Percentiles rank a stretch among this genome's conserved stretches.
Conservation (phyloP, 1,284 basidiomycete species). For the Baeospora myosura region DNA sequence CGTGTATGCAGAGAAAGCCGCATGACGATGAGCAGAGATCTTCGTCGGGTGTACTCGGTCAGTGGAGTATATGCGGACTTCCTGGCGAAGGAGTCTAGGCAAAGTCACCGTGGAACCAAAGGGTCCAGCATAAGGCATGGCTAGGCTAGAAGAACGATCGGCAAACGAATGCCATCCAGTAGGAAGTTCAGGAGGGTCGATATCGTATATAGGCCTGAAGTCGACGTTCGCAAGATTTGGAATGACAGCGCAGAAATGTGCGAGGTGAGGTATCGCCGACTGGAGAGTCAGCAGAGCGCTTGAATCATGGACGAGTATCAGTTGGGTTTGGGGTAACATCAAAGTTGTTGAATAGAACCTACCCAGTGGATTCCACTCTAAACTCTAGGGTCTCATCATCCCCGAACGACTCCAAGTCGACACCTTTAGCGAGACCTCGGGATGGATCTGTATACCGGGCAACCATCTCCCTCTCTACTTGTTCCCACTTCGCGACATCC, state of each 20-base stretch:
- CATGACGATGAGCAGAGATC: slow-evolving; percentile 58
- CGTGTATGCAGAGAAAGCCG: slow-evolving; percentile 64
- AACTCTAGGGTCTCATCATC: slow-evolving; percentile 41
- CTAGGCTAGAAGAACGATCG: slow-evolving; percentile 12
- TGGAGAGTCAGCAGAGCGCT: slow-evolving; percentile 69
- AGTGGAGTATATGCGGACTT: slow-evolving; percentile 46
- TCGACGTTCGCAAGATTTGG: slow-evolving; percentile 47
- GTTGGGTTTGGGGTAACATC: too few relatives aligned
- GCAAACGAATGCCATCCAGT: slow-evolving; percentile 54
- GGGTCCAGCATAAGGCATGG: slow-evolving; percentile 39
- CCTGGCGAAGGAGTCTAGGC: slow-evolving; percentile 45
- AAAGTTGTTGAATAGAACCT: too few relatives aligned
- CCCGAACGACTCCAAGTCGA: slow-evolving; percentile 18
- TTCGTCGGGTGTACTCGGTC: slow-evolving; percentile 43
- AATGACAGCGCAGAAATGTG: slow-evolving; percentile 69
- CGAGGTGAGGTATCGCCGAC: slow-evolving; percentile 62
- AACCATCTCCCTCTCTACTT: slow-evolving; percentile 51
- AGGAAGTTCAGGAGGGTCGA: slow-evolving; percentile 57
- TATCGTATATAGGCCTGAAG: slow-evolving; percentile 54
- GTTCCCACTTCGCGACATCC: slow-evolving; percentile 41
- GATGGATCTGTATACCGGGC: slow-evolving; percentile 45
- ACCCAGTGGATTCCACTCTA: too few relatives aligned
- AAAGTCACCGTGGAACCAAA: slow-evolving; percentile 61
- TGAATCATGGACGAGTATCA: slow-evolving; percentile 2
- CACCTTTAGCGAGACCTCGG: slow-evolving; percentile 18